These are phyloP conservation scores for Xylaria cubensis DNA, from an alignment of 495 filamentous ascomycete species.

Conservation along the genomic window DNA sequence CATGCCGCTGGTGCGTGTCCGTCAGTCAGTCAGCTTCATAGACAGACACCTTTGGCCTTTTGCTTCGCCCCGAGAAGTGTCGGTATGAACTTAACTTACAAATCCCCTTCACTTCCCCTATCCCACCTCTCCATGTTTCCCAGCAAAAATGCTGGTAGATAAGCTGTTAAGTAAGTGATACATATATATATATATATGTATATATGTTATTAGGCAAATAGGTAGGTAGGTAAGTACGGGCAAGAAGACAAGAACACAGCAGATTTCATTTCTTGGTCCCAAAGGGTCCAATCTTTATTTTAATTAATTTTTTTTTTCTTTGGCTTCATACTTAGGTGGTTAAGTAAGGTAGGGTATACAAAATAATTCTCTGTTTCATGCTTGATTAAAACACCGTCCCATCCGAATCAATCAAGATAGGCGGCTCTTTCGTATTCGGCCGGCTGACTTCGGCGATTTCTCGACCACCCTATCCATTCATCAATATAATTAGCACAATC, in stretches of 20 bases:
- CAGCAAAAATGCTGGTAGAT: not conserved
- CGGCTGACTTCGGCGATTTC: slow-evolving; percentile 95
- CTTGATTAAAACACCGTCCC: slow-evolving; percentile 84
- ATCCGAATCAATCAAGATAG: slow-evolving; percentile 95
- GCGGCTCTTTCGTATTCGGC: slow-evolving; percentile 95
- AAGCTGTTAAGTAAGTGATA: not conserved
- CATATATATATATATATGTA: not conserved
- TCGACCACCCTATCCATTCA: slow-evolving; percentile 84
- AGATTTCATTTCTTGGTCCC: not conserved
- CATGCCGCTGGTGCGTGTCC: not conserved
- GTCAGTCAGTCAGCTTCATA: not conserved
- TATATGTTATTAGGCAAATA: not conserved
- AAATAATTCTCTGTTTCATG: not conserved
- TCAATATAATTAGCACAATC: slow-evolving; percentile 37
- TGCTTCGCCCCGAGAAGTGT: too few species aligned
- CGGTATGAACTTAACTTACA: too few species aligned
- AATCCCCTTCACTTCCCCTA: not conserved
- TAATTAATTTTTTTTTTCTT: not conserved
- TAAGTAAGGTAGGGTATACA: not conserved
- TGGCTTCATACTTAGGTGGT: not conserved
- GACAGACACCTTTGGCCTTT: too few species aligned
- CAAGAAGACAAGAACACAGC: not conserved
- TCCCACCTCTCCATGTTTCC: not conserved
- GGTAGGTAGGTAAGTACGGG: too few species aligned
- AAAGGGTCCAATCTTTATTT: not conserved